Conservation (phyloP, 768 basidiomycete species). For the Mycena kentingensis region DNA sequence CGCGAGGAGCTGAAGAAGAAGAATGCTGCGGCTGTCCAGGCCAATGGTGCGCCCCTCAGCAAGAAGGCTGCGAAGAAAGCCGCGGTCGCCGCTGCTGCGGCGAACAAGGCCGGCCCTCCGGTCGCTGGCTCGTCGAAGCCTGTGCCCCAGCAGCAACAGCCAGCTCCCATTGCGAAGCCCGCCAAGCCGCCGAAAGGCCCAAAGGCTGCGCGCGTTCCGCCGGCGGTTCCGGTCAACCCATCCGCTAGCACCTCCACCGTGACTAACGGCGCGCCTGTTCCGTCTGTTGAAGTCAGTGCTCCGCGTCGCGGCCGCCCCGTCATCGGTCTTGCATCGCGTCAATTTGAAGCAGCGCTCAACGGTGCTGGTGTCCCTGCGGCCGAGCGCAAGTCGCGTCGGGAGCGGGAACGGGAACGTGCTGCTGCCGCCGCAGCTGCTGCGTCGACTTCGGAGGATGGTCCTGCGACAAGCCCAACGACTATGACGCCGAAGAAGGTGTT, state of each 20-base stretch:
- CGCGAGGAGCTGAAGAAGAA: conserved; percentile 44
- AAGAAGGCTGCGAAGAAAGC: conserved; percentile 41
- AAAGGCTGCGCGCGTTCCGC: conserved; percentile 16
- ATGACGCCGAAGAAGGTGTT: conserved; percentile 6
- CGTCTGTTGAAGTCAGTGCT: neutral
- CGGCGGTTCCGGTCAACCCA: conserved; percentile 14
- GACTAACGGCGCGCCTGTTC: neutral
- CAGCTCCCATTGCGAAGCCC: conserved; percentile 20
- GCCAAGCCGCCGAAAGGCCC: conserved; percentile 26
- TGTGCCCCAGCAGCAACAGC: conserved; percentile 3
- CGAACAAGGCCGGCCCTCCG: conserved; percentile 26
- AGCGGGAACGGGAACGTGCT: conserved; percentile 18
- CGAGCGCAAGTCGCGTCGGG: conserved; percentile 22
- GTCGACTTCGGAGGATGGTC: neutral
- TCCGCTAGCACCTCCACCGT: conserved; percentile 16
- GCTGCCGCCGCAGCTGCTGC: conserved; percentile 6
- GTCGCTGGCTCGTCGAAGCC: conserved; percentile 31
- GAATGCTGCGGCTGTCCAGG: conserved; percentile 25
- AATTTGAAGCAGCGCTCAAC: conserved; percentile 53
- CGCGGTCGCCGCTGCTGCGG: conserved; percentile 21
- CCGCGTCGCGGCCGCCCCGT: conserved; percentile 38
- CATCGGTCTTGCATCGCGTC: conserved; percentile 45
- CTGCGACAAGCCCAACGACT: too few species aligned
- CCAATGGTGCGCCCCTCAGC: conserved; percentile 20
- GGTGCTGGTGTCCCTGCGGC: conserved; percentile 43